phyloP scores from a whole-genome alignment of 106 monocot genomes.

The Apostasia ramifera region DNA sequence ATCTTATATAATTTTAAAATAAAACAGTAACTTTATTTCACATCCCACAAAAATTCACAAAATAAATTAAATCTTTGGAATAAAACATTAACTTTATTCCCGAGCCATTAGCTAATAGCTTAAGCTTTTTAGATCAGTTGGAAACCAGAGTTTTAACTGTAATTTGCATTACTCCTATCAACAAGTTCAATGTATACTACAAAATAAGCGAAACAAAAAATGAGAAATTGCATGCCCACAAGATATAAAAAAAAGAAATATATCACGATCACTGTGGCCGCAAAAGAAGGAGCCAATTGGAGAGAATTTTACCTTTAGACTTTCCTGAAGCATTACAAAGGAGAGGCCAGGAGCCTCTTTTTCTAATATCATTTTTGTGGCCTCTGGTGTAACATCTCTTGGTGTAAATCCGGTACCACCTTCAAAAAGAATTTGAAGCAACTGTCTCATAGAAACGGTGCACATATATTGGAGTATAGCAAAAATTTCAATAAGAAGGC shows the following conservation, averaged over 20 bases:
- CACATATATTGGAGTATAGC: background rate
- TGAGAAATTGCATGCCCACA: background rate
- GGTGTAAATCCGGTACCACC: conserved; percentile 97
- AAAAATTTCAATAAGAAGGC: background rate
- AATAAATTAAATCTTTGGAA: too few relatives aligned
- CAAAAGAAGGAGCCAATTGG: background rate
- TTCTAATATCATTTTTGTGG: conserved; percentile 68
- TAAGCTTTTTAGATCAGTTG: too few relatives aligned
- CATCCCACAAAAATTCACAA: too few relatives aligned
- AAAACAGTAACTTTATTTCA: too few relatives aligned
- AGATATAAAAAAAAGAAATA: background rate
- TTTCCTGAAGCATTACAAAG: conserved; percentile 88
- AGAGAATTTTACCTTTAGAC: conserved; percentile 59
- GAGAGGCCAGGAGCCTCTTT: conserved; percentile 82
- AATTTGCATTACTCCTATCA: too few relatives aligned
- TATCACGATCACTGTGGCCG: background rate
- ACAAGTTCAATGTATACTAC: too few relatives aligned
- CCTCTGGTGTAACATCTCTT: conserved; percentile 97
- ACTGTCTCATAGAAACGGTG: too few relatives aligned
- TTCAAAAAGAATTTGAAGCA: conserved; percentile 14
- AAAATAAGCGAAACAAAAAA: background rate
- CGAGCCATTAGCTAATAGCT: too few relatives aligned
- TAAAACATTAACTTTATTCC: too few relatives aligned
- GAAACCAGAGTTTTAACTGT: too few relatives aligned
- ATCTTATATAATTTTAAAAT: too few relatives aligned